Evolutionary conservation across 176 grass and related monocot genomes (phyloP), one percentile per base, ranked within the genome.

Genomic region (Eragrostis curvula): DNA sequence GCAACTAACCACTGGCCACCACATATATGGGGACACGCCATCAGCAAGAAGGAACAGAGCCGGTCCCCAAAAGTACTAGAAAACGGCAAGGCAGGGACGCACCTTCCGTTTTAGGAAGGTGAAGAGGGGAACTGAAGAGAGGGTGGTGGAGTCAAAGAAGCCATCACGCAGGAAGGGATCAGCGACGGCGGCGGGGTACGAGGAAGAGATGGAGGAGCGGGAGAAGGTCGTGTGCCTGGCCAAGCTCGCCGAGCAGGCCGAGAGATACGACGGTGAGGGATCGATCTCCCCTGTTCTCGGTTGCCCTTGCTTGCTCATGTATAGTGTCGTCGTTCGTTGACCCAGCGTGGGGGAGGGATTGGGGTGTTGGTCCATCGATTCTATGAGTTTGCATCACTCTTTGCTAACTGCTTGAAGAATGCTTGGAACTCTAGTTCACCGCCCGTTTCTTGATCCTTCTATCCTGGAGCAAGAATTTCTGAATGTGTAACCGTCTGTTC

Each of bases 231-330:
- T 94, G 29, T 74, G 48, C 70, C 75, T 89, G 50, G 86, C 92
- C 30, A 91, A 89, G 87, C 73, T 94, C 64, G 89, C 92, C 32
- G 80, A 91, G 71, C 83, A 91, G 81, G 86, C 83, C 20, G 86
- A 89, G 83, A 86, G 89, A 89, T 94, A 79, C 51, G 75, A 91
- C 58, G 89, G 92, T 91, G 27, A 68, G 56, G 66, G 70, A 71
- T 78, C 68, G 53, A 66, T 78, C 68, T 43, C 21, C 47, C 3
- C 78, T 61, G 63, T 43, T 16, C 42, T 52, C 12, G 9, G 12
- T 70, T 51, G 42, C 25, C 18, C 48, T 36, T 36, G 32, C 39
- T 32, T 73, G 58, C 74, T 40, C 17, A 9, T 67, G 50, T 15
- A 16, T 23, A 49, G 47, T 28, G 29, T 18, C 20, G 44, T 8